These are phyloP conservation scores for Talaromyces borbonicus DNA, from an alignment of 495 filamentous ascomycete species.

Conservation along the genomic window DNA sequence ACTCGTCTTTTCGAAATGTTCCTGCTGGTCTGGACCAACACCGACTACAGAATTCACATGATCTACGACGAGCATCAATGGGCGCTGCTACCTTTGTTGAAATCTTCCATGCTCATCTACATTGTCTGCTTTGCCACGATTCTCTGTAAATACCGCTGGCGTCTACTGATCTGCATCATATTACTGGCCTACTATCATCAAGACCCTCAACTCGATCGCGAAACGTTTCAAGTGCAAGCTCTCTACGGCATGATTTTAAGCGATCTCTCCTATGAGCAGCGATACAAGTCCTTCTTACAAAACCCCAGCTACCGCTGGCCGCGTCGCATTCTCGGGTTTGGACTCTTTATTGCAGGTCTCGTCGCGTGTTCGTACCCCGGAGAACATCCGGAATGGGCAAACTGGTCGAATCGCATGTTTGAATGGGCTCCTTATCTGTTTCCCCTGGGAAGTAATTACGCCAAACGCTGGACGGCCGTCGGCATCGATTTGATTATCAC, in stretches of 20 bases:
- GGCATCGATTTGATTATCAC: conserved; percentile 49
- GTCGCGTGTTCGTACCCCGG: conserved; percentile 52
- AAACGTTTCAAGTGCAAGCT: conserved; percentile 47
- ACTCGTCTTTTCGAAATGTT: conserved; percentile 40
- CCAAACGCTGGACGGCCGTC: conserved; percentile 43
- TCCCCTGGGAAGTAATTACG: conserved; percentile 42
- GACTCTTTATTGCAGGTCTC: conserved; percentile 40
- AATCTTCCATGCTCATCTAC: conserved; percentile 54
- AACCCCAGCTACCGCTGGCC: conserved; percentile 29
- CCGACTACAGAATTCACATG: conserved; percentile 31
- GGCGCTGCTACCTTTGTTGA: conserved; percentile 53
- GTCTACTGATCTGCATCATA: conserved; percentile 41
- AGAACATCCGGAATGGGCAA: conserved; percentile 43
- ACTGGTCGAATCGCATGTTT: conserved; percentile 47
- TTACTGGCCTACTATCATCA: conserved; percentile 47
- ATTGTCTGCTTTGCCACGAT: conserved; percentile 43
- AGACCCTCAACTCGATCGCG: conserved; percentile 17
- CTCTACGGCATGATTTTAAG: conserved; percentile 55
- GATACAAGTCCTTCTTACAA: conserved; percentile 41
- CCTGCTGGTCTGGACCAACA: conserved; percentile 44
- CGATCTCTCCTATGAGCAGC: conserved; percentile 46
- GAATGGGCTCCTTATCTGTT: conserved; percentile 40
- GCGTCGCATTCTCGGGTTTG: conserved; percentile 31
- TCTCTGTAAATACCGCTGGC: conserved; percentile 46
- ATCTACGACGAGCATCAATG: conserved; percentile 57